Evolutionary conservation across 75 land plant genomes (phyloP), one percentile per base, ranked within the genome.

Genomic region (Azolla pinnata): DNA sequence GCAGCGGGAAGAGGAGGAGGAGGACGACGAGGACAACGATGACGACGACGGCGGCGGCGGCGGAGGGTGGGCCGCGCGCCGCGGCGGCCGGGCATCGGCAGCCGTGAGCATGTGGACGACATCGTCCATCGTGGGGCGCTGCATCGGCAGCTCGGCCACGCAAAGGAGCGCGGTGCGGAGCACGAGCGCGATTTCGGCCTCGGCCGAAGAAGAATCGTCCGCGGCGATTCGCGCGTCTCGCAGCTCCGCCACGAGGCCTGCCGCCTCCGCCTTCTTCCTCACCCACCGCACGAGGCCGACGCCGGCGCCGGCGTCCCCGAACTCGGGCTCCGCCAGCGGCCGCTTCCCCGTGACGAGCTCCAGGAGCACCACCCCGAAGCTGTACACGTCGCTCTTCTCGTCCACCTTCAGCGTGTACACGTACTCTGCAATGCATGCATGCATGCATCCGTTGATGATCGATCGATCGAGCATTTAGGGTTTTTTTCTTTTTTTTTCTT

Each of bases 401-500:
- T 80, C 83, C 29, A 84, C 85, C 54, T 74, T 72, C 71, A 88
- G 61, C 20, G 95, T 84, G 75, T 84, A 88, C 1, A 83, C 88
- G 49, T 84, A 88, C 75, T 88, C 95, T 88, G 83, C 65, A 74
- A n/a, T n/a, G n/a, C n/a, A n/a, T n/a, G n/a, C n/a, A n/a, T n/a
- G n/a, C n/a, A n/a, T n/a, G n/a, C n/a, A n/a, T n/a, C n/a, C n/a
- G n/a, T n/a, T n/a, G n/a, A n/a, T n/a, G n/a, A n/a, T n/a, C n/a
- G n/a, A n/a, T n/a, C n/a, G n/a, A n/a, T n/a, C n/a, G n/a, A n/a
- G n/a, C n/a, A n/a, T n/a, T n/a, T n/a, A n/a, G n/a, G n/a, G n/a
- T n/a, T n/a, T n/a, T n/a, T n/a, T n/a, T n/a, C n/a, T n/a, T n/a
- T n/a, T n/a, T n/a, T n/a, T n/a, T n/a, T n/a, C n/a, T n/a, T n/a